phyloP scores from a whole-genome alignment of 371 early-diverging fungal genomes.

The Mortierella sp. region DNA sequence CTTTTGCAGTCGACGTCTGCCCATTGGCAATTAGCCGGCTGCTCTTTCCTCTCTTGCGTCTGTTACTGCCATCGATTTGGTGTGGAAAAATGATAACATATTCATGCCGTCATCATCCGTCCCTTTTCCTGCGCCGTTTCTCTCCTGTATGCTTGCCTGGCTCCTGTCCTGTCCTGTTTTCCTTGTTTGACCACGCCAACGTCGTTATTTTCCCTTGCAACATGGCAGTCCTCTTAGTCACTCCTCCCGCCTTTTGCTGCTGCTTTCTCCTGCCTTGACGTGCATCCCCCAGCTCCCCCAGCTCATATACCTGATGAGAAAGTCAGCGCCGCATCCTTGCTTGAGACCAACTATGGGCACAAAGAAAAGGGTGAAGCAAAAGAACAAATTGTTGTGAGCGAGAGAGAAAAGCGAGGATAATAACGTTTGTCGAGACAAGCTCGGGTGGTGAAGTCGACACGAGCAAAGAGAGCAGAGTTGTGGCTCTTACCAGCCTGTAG shows the following conservation, averaged over 20 bases:
- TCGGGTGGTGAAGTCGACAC: neutral
- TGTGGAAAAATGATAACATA: neutral
- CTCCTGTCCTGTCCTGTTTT: neutral
- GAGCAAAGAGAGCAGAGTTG: no score
- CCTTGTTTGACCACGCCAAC: no score
- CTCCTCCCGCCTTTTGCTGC: neutral
- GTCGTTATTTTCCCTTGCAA: neutral
- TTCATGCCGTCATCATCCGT: neutral
- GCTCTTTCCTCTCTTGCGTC: no score
- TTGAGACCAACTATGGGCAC: conserved; percentile 33
- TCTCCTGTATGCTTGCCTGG: neutral
- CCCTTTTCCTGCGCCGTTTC: neutral
- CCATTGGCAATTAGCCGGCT: neutral
- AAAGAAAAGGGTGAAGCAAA: no score
- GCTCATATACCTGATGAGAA: conserved; percentile 39
- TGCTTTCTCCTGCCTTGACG: neutral
- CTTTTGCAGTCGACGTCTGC: neutral
- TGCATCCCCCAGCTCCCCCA: neutral
- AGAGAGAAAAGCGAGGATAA: neutral
- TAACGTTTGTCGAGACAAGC: neutral
- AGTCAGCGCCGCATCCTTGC: conserved; percentile 45
- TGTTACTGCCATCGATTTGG: no score
- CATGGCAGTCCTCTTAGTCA: neutral
- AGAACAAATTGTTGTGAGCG: neutral
- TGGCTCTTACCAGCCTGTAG: no score